A percentile compares a stretch with the other conserved stretches of the same genome.
phyloP scores from a whole-genome alignment of 1,284 basidiomycete species.

The Stygiomarasmius scandens region DNA sequence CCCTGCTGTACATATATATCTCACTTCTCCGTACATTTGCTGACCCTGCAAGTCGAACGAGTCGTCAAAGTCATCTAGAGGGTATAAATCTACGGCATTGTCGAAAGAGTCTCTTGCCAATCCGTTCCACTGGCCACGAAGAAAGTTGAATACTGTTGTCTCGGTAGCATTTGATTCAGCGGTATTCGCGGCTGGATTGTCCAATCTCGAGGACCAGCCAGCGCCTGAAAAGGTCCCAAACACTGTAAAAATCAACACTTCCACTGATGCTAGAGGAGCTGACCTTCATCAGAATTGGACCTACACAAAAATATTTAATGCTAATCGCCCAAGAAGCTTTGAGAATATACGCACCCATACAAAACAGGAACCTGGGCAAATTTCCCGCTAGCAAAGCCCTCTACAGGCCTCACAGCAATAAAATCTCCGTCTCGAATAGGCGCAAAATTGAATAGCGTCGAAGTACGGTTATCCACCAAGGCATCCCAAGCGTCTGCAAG shows the following conservation, averaged over 20 bases:
- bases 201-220: conserved; percentile 15
- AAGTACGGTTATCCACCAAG: conserved; percentile 1
- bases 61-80: conserved; percentile 10
- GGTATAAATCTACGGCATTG: conserved; percentile 10
- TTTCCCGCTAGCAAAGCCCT: conserved; percentile 15
- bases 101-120: conserved; percentile 10
- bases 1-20: conserved; percentile 19
- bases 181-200: conserved; percentile 15
- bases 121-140: conserved; percentile 14
- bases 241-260: too few species aligned
- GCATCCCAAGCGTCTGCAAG: background rate
- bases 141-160: conserved; percentile 17
- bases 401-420: conserved; percentile 13
- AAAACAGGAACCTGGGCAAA: conserved; percentile 15
- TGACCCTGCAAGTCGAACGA: conserved; percentile 15
- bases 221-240: too few species aligned
- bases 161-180: conserved; percentile 13
- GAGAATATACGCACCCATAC: conserved; percentile 13
- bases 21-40: conserved; percentile 20
- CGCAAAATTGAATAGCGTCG: conserved; percentile 16
- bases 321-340: too few species aligned
- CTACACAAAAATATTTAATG: background rate
- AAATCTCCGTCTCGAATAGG: conserved; percentile 15
- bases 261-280: too few species aligned
- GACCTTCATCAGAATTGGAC: conserved; percentile 20